Evolutionary conservation across 2,329 filamentous ascomycete species (phyloP).

Genomic region (Podosphaera leucotricha): DNA sequence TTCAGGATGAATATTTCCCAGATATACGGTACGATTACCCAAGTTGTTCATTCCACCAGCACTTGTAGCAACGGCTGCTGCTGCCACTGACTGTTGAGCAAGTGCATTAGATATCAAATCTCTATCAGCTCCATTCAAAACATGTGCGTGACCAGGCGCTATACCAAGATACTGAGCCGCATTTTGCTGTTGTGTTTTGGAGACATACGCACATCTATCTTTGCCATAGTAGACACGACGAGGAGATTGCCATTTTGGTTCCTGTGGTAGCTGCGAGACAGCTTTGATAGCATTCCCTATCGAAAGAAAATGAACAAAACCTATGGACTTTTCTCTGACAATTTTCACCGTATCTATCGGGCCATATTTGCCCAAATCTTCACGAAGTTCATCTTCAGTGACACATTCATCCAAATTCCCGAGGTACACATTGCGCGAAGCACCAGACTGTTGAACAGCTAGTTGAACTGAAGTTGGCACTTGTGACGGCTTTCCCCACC

Average conservation of each 20-base stretch:
- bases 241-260: conserved; percentile 88
- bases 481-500: conserved; percentile 96
- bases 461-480: conserved; percentile 94
- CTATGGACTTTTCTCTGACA: conserved; percentile 92
- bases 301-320: conserved; percentile 90
- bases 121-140: conserved; percentile 84
- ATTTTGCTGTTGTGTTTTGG: conserved; percentile 98
- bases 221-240: conserved; percentile 97
- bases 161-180: conserved; percentile 95
- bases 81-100: conserved; percentile 91
- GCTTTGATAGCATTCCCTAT: conserved; percentile 98
- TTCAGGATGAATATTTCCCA: conserved; percentile 96
- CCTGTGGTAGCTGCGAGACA: conserved; percentile 84
- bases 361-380: conserved; percentile 89
- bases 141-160: conserved; percentile 85
- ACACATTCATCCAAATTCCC: conserved; percentile 83
- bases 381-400: conserved; percentile 72
- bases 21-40: conserved; percentile 89
- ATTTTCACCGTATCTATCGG: conserved; percentile 95
- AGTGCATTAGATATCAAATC: conserved; percentile 91
- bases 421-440: conserved; percentile 89
- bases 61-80: conserved; percentile 85
- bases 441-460: conserved; percentile 89
- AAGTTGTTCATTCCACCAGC: conserved; percentile 94
- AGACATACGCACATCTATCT: conserved; percentile 93